A percentile compares a stretch with the other conserved stretches of the same genome.
These are phyloP conservation scores for Zygosaccharomyces sapae DNA, from an alignment of 1,139 yeast genomes.

Conservation along the genomic window DNA sequence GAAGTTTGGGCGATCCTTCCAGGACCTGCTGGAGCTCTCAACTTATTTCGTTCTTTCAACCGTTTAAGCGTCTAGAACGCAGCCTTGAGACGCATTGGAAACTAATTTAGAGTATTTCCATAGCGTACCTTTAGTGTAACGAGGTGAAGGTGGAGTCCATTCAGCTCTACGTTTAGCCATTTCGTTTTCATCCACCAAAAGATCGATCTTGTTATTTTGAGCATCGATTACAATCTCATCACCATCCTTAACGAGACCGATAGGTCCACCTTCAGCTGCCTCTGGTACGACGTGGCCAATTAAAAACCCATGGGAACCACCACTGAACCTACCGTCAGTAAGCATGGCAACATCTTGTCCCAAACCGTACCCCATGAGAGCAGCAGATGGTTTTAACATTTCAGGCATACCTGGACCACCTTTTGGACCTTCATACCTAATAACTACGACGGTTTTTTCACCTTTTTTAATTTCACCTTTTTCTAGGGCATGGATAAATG, in stretches of 20 bases:
- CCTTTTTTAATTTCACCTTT: constrained; percentile 94
- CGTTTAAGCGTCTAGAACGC: constrained; percentile 66
- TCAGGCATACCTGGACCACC: constrained; percentile 99
- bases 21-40: constrained; percentile 1
- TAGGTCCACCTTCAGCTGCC: constrained; percentile 98
- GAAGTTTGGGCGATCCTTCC: not conserved
- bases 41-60: not conserved
- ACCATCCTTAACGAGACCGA: constrained; percentile 88
- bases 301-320: constrained; percentile 97
- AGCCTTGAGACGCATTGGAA: constrained; percentile 85
- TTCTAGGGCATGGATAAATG: constrained; percentile 85
- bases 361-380: constrained; percentile 96
- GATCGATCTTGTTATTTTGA: constrained; percentile 80
- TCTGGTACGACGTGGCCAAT: constrained; percentile 98
- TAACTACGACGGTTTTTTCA: constrained; percentile 91
- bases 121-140: constrained; percentile 86
- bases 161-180: constrained; percentile 65
- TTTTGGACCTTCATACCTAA: constrained; percentile 97
- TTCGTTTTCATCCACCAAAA: constrained; percentile 65
- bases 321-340: constrained; percentile 97
- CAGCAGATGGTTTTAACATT: constrained; percentile 96
- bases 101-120: constrained; percentile 81
- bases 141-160: constrained; percentile 82
- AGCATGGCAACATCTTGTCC: constrained; percentile 94
- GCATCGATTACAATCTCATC: constrained; percentile 90